A percentile compares a stretch with the other conserved stretches of the same genome.
These are phyloP conservation scores for Kwoniella sp. DNA, from an alignment of 768 basidiomycete species.

Conservation along the genomic window DNA sequence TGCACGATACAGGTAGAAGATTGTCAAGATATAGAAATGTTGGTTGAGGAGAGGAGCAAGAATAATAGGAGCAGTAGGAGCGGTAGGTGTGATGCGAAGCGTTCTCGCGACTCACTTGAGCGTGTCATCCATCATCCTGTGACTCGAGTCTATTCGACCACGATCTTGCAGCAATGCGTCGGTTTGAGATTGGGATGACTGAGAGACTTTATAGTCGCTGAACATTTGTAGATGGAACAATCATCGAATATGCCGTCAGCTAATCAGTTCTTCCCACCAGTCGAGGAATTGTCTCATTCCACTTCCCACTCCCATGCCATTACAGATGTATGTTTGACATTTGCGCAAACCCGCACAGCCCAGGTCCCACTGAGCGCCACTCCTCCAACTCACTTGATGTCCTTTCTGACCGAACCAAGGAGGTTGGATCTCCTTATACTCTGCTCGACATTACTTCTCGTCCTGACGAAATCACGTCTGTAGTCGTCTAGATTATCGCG, in stretches of 20 bases:
- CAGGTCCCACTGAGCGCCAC: neutral
- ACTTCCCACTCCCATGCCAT: too few species aligned
- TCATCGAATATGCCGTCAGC: neutral
- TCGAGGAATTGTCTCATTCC: too few species aligned
- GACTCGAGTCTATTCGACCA: conserved; percentile 84
- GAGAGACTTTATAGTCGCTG: conserved; percentile 74
- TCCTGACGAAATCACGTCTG: conserved; percentile 76
- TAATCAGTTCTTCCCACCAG: too few species aligned
- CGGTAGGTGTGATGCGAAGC: too few species aligned
- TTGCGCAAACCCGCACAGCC: too few species aligned
- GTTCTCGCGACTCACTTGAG: conserved; percentile 71
- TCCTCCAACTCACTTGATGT: conserved; percentile 74
- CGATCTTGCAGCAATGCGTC: conserved; percentile 87
- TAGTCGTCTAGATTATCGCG: conserved; percentile 87
- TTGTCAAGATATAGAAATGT: too few species aligned
- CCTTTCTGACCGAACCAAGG: conserved; percentile 85
- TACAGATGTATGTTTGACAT: too few species aligned
- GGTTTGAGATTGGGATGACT: conserved; percentile 63
- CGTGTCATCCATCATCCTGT: conserved; percentile 90
- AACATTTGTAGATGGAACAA: neutral
- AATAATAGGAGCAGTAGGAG: too few species aligned
- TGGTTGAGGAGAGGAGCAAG: too few species aligned
- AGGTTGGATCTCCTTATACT: conserved; percentile 85
- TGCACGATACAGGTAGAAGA: too few species aligned
- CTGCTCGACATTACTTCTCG: conserved; percentile 78